Percentiles rank a stretch among this genome's conserved stretches.
These are phyloP conservation scores for Psilocybe sp. DNA, from an alignment of 768 basidiomycete species.

Conservation along the genomic window DNA sequence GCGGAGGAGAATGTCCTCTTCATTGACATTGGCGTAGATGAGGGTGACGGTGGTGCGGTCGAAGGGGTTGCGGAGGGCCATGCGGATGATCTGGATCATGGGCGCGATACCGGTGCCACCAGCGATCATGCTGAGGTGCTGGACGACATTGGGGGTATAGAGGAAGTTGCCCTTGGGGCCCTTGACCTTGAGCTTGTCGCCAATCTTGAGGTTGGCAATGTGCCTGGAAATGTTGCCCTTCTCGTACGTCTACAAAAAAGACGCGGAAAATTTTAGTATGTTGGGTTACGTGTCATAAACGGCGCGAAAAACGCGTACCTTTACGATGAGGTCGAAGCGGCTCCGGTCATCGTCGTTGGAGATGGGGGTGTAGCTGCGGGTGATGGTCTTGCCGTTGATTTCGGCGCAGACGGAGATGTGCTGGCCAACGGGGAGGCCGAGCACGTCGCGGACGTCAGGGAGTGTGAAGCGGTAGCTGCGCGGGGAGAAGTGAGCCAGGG, in stretches of 20 bases:
- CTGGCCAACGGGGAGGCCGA: slow-evolving; percentile 95
- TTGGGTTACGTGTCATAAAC: not conserved
- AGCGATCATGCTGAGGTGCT: slow-evolving; percentile 92
- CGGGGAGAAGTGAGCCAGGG: slow-evolving; percentile 4
- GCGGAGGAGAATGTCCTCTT: slow-evolving; percentile 89
- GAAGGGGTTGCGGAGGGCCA: slow-evolving; percentile 83
- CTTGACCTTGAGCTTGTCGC: slow-evolving; percentile 86
- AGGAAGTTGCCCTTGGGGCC: slow-evolving; percentile 96
- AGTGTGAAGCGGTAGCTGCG: slow-evolving; percentile 89
- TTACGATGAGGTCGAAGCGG: slow-evolving; percentile 94
- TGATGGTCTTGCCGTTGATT: slow-evolving; percentile 87
- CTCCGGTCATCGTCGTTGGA: slow-evolving; percentile 91
- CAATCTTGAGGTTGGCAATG: slow-evolving; percentile 77
- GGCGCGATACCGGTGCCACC: slow-evolving; percentile 99
- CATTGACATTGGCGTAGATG: slow-evolving; percentile 95
- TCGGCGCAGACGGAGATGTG: slow-evolving; percentile 92
- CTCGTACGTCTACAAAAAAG: slow-evolving; percentile 79
- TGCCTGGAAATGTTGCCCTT: slow-evolving; percentile 95
- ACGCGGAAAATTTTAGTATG: too few species aligned
- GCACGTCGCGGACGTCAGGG: slow-evolving; percentile 67
- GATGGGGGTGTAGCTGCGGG: slow-evolving; percentile 94
- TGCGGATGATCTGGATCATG: slow-evolving; percentile 97
- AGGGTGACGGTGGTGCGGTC: slow-evolving; percentile 83
- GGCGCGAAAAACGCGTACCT: slow-evolving; percentile 47
- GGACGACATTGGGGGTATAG: slow-evolving; percentile 71